Evolutionary conservation across 345 rosid species (phyloP).

Genomic region (Ricinus communis): DNA sequence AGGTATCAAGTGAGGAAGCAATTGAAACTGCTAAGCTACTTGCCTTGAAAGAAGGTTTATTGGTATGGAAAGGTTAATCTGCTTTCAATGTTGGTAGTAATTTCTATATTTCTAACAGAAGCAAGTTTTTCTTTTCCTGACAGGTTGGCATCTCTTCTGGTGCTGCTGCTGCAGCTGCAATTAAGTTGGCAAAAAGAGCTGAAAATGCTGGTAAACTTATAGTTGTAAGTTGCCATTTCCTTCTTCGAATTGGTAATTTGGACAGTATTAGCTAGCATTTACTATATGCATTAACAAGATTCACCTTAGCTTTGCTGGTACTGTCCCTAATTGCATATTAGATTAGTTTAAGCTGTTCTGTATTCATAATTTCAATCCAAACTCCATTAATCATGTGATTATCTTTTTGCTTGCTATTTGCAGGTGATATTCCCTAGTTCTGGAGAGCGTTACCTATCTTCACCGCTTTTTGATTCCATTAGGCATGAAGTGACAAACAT

Average conservation of each 20-base stretch:
- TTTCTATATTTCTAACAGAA: neutral
- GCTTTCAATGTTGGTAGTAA: no score
- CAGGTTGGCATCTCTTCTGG: slow-evolving; percentile 67
- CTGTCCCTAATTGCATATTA: neutral
- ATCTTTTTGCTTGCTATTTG: neutral
- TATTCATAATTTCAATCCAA: no score
- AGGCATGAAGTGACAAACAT: slow-evolving; percentile 62
- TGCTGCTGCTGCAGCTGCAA: slow-evolving; percentile 57
- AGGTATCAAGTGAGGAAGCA: slow-evolving; percentile 88
- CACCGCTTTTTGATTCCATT: slow-evolving; percentile 62
- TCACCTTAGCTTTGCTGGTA: neutral
- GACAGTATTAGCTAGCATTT: neutral
- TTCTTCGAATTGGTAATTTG: no score
- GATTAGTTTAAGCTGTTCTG: neutral
- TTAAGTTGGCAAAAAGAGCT: slow-evolving; percentile 48
- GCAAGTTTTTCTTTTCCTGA: neutral
- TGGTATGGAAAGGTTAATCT: slow-evolving; percentile 35
- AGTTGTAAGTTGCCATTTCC: slow-evolving; percentile 36
- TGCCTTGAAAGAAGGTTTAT: slow-evolving; percentile 83
- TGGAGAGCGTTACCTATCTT: slow-evolving; percentile 77
- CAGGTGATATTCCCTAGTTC: slow-evolving; percentile 49
- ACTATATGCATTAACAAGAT: neutral
- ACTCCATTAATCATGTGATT: no score
- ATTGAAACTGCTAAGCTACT: slow-evolving; percentile 77
- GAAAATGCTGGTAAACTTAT: slow-evolving; percentile 56